Evolutionary conservation across 768 basidiomycete species (phyloP).

Genomic region (Suillus subluteus): DNA sequence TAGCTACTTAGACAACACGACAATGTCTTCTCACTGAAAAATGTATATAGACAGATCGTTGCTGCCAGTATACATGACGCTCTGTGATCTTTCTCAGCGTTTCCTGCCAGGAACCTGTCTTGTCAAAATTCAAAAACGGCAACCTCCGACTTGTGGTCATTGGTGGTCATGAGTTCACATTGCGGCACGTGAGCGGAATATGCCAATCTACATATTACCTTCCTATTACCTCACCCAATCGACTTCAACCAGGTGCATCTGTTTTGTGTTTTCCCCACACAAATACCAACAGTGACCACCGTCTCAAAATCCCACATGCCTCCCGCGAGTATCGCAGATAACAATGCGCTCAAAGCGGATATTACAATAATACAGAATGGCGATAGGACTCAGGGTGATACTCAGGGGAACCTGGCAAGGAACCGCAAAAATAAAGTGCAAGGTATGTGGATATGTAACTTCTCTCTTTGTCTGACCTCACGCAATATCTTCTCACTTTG

Average conservation of each 20-base stretch:
- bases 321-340: neutral
- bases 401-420: slow-evolving; percentile 2
- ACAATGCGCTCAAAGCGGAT: slow-evolving; percentile 1
- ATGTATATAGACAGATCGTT: neutral
- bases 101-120: no score
- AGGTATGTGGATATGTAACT: neutral
- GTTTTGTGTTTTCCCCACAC: neutral
- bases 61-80: neutral
- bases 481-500: neutral
- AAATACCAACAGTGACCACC: neutral
- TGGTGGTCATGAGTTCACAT: neutral
- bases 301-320: neutral
- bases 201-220: neutral
- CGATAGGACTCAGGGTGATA: neutral
- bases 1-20: neutral
- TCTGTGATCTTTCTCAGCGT: neutral
- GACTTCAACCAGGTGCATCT: neutral
- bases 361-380: neutral
- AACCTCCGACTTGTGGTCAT: neutral
- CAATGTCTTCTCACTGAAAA: neutral
- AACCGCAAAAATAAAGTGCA: neutral
- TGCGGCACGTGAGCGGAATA: neutral
- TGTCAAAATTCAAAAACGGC: neutral
- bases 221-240: slow-evolving; percentile 5
- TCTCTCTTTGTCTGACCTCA: slow-evolving; percentile 1